These are phyloP conservation scores for Penstemon davidsonii DNA, from an alignment of 257 asterid species.

Conservation along the genomic window DNA sequence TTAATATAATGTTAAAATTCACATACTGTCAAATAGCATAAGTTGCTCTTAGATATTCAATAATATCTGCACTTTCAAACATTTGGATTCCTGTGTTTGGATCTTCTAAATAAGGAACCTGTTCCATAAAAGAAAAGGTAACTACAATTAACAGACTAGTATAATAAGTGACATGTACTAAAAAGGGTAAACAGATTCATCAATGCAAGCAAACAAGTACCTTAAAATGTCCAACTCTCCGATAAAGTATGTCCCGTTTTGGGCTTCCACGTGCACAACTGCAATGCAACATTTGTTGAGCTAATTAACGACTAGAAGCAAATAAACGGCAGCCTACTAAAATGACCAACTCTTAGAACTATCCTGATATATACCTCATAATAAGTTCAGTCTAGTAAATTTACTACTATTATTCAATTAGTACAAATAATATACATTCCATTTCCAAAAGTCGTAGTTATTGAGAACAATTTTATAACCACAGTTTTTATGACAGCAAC, in stretches of 20 bases:
- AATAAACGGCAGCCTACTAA: too few relatives aligned
- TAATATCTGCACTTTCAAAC: slow-evolving; percentile 95
- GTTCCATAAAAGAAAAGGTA: background rate
- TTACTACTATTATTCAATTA: too few relatives aligned
- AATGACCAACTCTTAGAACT: too few relatives aligned
- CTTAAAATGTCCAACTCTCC: slow-evolving; percentile 87
- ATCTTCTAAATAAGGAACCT: slow-evolving; percentile 95
- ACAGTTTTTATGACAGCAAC: background rate
- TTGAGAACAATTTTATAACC: background rate
- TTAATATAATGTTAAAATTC: too few relatives aligned
- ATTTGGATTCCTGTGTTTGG: slow-evolving; percentile 88
- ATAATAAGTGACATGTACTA: background rate
- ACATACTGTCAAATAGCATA: slow-evolving; percentile 45
- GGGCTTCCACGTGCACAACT: slow-evolving; percentile 98
- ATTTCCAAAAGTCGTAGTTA: background rate
- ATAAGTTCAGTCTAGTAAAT: too few relatives aligned
- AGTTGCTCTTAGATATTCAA: slow-evolving; percentile 76
- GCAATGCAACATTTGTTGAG: slow-evolving; percentile 27
- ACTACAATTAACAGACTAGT: background rate
- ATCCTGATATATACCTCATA: too few relatives aligned
- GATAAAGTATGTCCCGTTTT: slow-evolving; percentile 57
- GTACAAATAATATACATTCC: background rate
- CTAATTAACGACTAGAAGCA: background rate
- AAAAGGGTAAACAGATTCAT: background rate
- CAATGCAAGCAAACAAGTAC: slow-evolving; percentile 29